Evolutionary conservation across 2,329 filamentous ascomycete species (phyloP), one percentile per base, ranked within the genome.

Genomic region (Xylaria arbuscula): DNA sequence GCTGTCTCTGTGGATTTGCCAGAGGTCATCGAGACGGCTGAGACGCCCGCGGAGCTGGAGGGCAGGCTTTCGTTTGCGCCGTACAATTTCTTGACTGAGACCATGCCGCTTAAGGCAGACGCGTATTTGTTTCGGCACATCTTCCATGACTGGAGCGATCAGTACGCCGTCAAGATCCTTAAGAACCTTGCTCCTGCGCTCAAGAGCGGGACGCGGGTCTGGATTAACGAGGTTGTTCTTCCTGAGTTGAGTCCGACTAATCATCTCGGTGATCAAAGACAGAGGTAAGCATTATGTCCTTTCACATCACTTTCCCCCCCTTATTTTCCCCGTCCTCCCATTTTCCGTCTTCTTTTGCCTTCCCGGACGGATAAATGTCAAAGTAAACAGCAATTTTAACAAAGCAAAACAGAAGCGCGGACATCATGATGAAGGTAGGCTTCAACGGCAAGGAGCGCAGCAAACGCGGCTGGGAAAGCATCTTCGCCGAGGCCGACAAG

Each of bases 121-220:
- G 74, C 70, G 15, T 78, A 74, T 34, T 45, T 78, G 17, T 73
- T 80, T 65, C 76, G 77, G 7, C 76, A 75, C 61, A 78, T 79
- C 47, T 75, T 79, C 69, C 78, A 80, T 57, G 75, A 79, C 62
- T 81, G 77, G 78, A 72, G 73, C 42, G 78, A 81, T 55, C 70
- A 78, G 60, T 78, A 80, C 60, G 74, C 70, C 11, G 67, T 75
- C 6, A 74, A 75, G 64, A 77, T 80, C 40, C 64, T 80, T 45
- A 72, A 70, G 50, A 75, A 73, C 17, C 69, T 80, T 9, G 71
- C 78, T 10, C 76, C 77, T 11, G 77, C 71, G 2, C 68, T 80
- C 10, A 76, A 73, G 60, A 67, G 67, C 10, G 74, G 73, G 0
- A 69, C 54, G 28, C 72, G 71, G 22, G 65, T 76, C 22, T 76